phyloP scores from a whole-genome alignment of 257 asterid genomes.

The Prunella vulgaris region DNA sequence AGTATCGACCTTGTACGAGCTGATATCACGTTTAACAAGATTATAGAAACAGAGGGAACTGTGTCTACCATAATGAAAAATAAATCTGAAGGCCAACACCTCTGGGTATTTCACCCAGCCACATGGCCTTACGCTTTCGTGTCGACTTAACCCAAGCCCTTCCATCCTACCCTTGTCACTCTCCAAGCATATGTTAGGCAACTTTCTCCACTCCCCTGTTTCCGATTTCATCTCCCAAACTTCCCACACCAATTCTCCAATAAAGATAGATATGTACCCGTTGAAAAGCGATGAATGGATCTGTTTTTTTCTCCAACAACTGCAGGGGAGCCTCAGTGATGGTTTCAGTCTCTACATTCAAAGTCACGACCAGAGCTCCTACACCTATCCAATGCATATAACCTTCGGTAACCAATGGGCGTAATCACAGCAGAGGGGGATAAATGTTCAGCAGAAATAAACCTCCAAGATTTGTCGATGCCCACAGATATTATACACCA shows the following conservation, averaged over 20 bases:
- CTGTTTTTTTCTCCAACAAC: too few species aligned
- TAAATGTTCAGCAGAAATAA: too few species aligned
- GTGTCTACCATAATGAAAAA: neutral
- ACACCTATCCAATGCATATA: neutral
- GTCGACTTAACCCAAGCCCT: neutral
- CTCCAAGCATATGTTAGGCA: neutral
- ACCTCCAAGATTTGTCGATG: too few species aligned
- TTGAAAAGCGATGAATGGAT: neutral
- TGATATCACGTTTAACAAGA: too few species aligned
- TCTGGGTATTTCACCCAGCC: slow-evolving; percentile 9
- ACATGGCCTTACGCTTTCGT: too few species aligned
- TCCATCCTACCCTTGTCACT: neutral
- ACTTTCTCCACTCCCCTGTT: slow-evolving; percentile 8
- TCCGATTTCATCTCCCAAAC: slow-evolving; percentile 16
- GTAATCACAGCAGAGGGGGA: too few species aligned
- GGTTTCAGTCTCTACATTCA: neutral
- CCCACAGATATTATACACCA: too few species aligned
- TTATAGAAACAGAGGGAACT: neutral
- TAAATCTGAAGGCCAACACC: neutral
- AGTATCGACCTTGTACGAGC: neutral
- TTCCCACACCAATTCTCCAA: neutral
- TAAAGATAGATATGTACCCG: neutral
- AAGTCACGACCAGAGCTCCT: neutral
- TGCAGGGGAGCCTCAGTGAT: neutral
- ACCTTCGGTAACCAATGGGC: neutral